Evolutionary conservation across 257 asterid genomes (phyloP), one percentile per base, ranked within the genome.

Genomic region (Linaria vulgaris): DNA sequence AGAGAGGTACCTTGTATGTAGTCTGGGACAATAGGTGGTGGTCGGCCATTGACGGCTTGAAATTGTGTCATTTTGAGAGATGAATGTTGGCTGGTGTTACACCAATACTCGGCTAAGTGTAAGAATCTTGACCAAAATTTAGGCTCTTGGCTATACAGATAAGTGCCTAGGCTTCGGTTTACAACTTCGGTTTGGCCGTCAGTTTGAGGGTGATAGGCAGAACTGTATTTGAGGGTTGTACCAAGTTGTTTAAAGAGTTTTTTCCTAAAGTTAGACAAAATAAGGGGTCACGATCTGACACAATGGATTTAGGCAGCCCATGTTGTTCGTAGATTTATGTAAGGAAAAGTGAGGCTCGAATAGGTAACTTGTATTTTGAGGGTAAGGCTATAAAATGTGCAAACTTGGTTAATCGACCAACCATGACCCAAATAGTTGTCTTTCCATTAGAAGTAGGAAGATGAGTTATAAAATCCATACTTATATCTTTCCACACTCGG

Each of bases 181-280:
- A 51, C 57, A 5, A 51, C 57, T 15, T 51, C 57, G 12, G 57
- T 51, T 22, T 51, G 57, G 13, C 57, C 57, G 19, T 51, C 57
- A 3, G 30, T 19, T 51, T 51, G 12, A 3, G 57, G 57, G n/a
- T 51, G 57, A 21, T 51, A 51, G 14, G 57, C 27, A 15, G 31
- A 19, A 12, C 57, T 51, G 9, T 9, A 51, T 19, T 6, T 19
- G 1, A 51, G 31, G 14, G 27, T 51, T 1, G 57, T 51, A 16
- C 57, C 57, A 1, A 51, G 14, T 19, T 51, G 57, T 6, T 13
- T 2, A 16, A 21, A 51, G 3, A 51, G 31, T 9, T 51, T 13
- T 19, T 16, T 8, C 57, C 57, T 19, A 12, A 51, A 51, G 1
- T 22, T 5, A 51, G 24, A 15, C 4, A 13, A 51, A 51, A 51